Percentiles rank a stretch among this genome's conserved stretches.
Evolutionary conservation across 1,284 basidiomycete genomes (phyloP).

Genomic region (Sporisorium sorghi): DNA sequence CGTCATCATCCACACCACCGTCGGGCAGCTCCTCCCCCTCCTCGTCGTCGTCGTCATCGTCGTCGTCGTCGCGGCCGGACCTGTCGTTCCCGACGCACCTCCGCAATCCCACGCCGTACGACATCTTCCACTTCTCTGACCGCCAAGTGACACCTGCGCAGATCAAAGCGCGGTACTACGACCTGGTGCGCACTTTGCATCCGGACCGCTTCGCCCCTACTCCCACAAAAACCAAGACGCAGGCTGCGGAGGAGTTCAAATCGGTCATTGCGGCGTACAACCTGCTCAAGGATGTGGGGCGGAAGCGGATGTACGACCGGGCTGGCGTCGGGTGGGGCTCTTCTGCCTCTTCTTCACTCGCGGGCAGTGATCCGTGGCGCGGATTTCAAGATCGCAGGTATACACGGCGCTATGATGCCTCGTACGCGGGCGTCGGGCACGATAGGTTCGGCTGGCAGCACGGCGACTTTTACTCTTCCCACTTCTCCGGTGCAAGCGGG

Average conservation of each 20-base stretch:
- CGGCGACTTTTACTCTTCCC: conserved; percentile 12
- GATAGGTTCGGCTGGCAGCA: conserved; percentile 49
- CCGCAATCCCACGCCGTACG: conserved; percentile 56
- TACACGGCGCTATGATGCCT: conserved; percentile 13
- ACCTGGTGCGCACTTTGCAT: conserved; percentile 60
- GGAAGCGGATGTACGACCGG: conserved; percentile 44
- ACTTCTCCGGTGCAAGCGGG: background rate
- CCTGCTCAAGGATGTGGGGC: conserved; percentile 40
- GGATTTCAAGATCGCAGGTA: conserved; percentile 37
- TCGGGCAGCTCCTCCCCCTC: background rate
- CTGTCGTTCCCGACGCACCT: conserved; percentile 25
- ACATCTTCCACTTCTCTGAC: conserved; percentile 62
- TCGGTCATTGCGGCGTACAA: conserved; percentile 54
- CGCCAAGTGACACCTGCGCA: conserved; percentile 30
- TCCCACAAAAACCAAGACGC: conserved; percentile 14
- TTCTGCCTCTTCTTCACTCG: background rate
- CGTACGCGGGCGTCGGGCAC: conserved; percentile 19
- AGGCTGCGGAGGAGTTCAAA: conserved; percentile 55
- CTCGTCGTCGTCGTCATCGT: too few species aligned
- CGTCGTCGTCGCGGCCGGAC: too few species aligned
- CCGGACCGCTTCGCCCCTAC: conserved; percentile 49
- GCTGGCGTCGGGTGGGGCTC: conserved; percentile 50
- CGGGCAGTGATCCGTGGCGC: background rate
- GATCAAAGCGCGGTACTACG: conserved; percentile 66
- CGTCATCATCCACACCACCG: background rate